Base-by-base conservation (phyloP, 768 basidiomycete genomes). In the Dacryopinax primogenitus region DNA sequence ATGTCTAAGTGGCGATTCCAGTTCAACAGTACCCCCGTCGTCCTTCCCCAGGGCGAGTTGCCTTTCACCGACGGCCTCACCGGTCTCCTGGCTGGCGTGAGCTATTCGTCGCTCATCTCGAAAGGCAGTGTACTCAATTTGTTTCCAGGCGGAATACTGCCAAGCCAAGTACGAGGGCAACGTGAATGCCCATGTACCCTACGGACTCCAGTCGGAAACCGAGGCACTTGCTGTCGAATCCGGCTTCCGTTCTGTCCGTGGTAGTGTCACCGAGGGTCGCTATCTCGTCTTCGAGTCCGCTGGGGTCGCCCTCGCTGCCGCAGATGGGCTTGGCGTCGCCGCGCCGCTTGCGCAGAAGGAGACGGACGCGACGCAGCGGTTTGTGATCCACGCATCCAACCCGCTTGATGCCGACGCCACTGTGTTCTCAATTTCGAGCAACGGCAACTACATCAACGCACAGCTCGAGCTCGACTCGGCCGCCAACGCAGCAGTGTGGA, bases 181-280 rank as follows among this genome's bases (percentile, higher is more conserved):
- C 26, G 51, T 58, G 26, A 58, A 58, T 30, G 51, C 51, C 51
- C 26, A 9, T 16, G 35, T 68, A 13, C 67, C 67, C 30, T 68
- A 33, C 39, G 67, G 67, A 2, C 30, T 45, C 35, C 67, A 68
- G 41, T 63, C 65, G 18, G 33, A 30, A 11, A 44, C 66, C 35
- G 58, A 47, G 12, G 36, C 68, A 1, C 62, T 68, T 1, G 16
- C 33, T 9, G 63, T 66, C 47, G 68, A 69, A 44, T 16, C 39
- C 21, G 68, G 68, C 1, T 69, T 66, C 64, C 62, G 66, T 65
- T n/a, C 34, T 16, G 61, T 69, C 26, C 67, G 68, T 35, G 68
- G 68, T 4, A 39, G 28, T 16, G 21, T 68, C 15, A 68, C 68
- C 32, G 68, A 69, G 47, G 68, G 68, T 23, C 67, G 68, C 21